Evolutionary conservation across 2,329 filamentous ascomycete genomes (phyloP).

Genomic region (Sphaerulina populicola): DNA sequence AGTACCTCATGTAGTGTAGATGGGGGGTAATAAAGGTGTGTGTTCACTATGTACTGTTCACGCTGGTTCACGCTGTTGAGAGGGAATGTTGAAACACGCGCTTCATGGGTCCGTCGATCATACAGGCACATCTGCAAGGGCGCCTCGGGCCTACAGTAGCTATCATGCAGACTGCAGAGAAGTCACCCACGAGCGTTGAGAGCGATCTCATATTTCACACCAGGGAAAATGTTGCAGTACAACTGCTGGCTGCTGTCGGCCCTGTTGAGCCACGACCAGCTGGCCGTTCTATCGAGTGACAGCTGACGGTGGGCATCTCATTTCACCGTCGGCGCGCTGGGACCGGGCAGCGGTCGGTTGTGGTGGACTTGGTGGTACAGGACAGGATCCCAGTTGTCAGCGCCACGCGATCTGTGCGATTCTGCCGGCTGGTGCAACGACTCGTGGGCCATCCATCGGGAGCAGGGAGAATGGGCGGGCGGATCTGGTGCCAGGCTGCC

Average conservation of each 20-base stretch:
- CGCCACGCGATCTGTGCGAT: conserved; percentile 17
- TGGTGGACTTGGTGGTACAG: conserved; percentile 2
- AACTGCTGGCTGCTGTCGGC: neutral
- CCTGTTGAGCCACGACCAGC: neutral
- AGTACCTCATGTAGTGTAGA: neutral
- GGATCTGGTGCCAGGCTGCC: neutral
- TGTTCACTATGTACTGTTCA: too few relatives aligned
- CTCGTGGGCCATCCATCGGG: neutral
- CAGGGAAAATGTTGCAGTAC: neutral
- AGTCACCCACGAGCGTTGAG: neutral
- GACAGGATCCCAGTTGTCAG: conserved; percentile 10
- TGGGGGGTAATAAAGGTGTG: neutral
- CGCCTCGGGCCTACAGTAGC: neutral
- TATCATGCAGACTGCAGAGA: neutral
- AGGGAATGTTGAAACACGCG: neutral
- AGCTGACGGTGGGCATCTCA: neutral
- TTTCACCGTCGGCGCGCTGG: neutral
- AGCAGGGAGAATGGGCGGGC: neutral
- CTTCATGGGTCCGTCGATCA: neutral
- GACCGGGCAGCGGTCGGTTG: conserved; percentile 6
- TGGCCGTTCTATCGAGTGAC: neutral
- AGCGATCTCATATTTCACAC: neutral
- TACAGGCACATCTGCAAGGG: conserved; percentile 10
- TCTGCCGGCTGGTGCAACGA: conserved; percentile 5
- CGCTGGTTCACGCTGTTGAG: neutral